phyloP scores from a whole-genome alignment of 2,329 filamentous ascomycete genomes.

The Torrubiellomyces zombiae region DNA sequence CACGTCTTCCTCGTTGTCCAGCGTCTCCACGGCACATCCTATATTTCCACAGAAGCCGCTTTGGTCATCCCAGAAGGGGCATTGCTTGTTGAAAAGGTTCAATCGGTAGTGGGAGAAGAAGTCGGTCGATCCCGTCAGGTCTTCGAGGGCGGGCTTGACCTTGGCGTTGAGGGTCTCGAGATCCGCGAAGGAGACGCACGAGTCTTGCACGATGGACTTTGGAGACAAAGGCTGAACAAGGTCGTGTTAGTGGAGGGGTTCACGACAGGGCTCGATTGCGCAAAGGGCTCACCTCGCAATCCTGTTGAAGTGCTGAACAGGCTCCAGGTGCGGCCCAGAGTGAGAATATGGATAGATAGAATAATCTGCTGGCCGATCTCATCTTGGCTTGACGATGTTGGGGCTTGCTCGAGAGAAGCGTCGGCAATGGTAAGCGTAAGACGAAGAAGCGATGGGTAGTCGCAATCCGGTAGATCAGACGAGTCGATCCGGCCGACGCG shows the following conservation, averaged over 20 bases:
- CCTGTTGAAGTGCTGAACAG: slow-evolving; percentile 28
- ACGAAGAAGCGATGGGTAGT: no score
- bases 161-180: slow-evolving; percentile 70
- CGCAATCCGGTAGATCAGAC: no score
- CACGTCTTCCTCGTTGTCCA: slow-evolving; percentile 91
- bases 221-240: slow-evolving; percentile 55
- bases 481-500: no score
- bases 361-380: slow-evolving; percentile 35
- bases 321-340: slow-evolving; percentile 32
- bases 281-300: slow-evolving; percentile 33
- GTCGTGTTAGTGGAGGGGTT: background rate
- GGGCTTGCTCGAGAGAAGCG: background rate
- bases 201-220: slow-evolving; percentile 76
- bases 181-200: slow-evolving; percentile 83
- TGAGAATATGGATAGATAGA: slow-evolving; percentile 39
- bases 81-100: slow-evolving; percentile 86
- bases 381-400: slow-evolving; percentile 15
- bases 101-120: slow-evolving; percentile 97
- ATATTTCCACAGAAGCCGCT: slow-evolving; percentile 94
- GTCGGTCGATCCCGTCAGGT: slow-evolving; percentile 74
- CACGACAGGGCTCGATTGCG: slow-evolving; percentile 3
- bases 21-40: slow-evolving; percentile 84
- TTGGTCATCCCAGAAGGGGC: slow-evolving; percentile 91
- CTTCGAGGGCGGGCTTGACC: slow-evolving; percentile 60
- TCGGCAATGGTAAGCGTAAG: slow-evolving; percentile 1